A percentile compares a stretch with the other conserved stretches of the same genome.
phyloP scores from a whole-genome alignment of 331 rosid genomes.

The Ulmus americana region DNA sequence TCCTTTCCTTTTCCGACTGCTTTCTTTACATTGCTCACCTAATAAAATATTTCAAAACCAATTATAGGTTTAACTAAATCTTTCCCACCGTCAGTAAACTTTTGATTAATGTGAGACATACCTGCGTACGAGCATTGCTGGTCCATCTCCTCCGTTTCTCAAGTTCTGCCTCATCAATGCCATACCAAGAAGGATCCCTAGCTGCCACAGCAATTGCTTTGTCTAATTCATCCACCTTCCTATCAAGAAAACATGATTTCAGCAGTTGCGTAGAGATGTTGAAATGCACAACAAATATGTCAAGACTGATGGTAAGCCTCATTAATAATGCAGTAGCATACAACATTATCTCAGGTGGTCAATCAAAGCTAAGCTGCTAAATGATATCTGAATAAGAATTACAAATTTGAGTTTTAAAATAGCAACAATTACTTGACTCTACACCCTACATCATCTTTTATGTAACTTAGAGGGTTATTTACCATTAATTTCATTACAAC shows the following conservation, averaged over 20 bases:
- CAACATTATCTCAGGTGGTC: background rate
- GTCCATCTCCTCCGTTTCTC: constrained; percentile 93
- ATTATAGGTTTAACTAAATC: background rate
- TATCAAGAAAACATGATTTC: constrained; percentile 62
- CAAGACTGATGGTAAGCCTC: background rate
- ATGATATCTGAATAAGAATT: background rate
- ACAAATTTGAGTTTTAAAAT: background rate
- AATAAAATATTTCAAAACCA: constrained; percentile 15
- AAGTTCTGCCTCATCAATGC: constrained; percentile 79
- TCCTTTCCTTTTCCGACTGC: constrained; percentile 56
- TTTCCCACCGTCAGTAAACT: background rate
- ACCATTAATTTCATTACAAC: no score
- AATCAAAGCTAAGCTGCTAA: background rate
- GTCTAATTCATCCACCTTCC: constrained; percentile 96
- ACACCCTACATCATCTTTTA: background rate
- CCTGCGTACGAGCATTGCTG: constrained; percentile 75
- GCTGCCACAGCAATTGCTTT: constrained; percentile 89
- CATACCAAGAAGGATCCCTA: constrained; percentile 79
- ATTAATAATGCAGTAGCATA: background rate
- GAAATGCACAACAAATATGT: background rate
- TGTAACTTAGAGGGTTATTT: background rate
- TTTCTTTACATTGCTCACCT: constrained; percentile 66
- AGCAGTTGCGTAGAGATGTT: constrained; percentile 27
- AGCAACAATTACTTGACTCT: background rate
- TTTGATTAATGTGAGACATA: constrained; percentile 19